Evolutionary conservation across 306 rosid genomes (phyloP), one percentile per base, ranked within the genome.

Genomic region (Cicer cuneatum): DNA sequence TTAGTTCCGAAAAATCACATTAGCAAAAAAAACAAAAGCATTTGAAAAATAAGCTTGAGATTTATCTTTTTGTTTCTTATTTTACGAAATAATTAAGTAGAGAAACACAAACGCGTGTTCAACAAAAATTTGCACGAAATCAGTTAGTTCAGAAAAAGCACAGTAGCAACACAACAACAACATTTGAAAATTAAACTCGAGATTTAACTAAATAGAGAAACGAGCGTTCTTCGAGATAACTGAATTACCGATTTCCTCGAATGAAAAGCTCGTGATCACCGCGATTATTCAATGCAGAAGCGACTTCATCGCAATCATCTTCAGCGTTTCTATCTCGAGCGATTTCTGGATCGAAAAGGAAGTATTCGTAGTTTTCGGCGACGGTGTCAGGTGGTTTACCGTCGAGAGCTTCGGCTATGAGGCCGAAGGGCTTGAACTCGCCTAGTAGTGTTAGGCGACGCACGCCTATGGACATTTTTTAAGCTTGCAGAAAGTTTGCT

Each of bases 401-500:
- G 57, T 90, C 98, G 18, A 93, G 87, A 52, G 96, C 93, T 86
- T 93, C 98, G 49, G 97, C 98, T n/a, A 93, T 83, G 68, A 93
- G 81, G 16, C 98, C 98, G 52, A 90, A 90, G 2, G 98, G 97
- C 85, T 93, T 91, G 90, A 93, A 93, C 81, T 88, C 97, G 72
- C 98, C 98, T 7, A 93, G 94, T 65, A 93, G 88, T 5, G 92
- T 80, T 77, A 93, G 85, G 19, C 76, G 71, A 51, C 96, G 96
- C n/a, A 71, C 88, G 80, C 89, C 91, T 5, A 72, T 57, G 49
- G 92, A 91, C 97, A 88, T 86, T 73, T 41, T 53, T 33, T 29
- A 14, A 78, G 47, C 57, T 48, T 12, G 1, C n/a, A 2, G 16
- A 5, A 24, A 65, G 6, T 62, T 43, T 18, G 19, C 13, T 66